A percentile compares a stretch with the other conserved stretches of the same genome.
Evolutionary conservation across 768 basidiomycete genomes (phyloP).

Genomic region (Boletus speciosus): DNA sequence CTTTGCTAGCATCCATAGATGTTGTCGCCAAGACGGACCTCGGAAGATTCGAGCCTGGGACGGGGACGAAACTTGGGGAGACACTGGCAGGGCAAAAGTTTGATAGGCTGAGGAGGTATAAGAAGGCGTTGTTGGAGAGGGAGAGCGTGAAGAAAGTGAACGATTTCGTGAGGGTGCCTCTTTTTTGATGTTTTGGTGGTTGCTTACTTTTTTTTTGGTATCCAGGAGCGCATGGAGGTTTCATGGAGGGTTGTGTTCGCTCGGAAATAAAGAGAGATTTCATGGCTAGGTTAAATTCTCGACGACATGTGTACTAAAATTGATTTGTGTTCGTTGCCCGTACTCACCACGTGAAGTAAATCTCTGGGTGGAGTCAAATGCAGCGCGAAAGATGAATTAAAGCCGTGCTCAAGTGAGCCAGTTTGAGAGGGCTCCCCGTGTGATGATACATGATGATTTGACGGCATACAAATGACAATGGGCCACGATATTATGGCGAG

Average conservation of each 20-base stretch:
- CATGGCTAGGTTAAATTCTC: neutral
- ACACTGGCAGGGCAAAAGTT: slow-evolving; percentile 42
- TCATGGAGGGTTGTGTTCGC: neutral
- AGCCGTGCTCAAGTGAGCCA: too few relatives aligned
- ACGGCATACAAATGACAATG: too few relatives aligned
- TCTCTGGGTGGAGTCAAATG: too few relatives aligned
- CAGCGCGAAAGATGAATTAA: too few relatives aligned
- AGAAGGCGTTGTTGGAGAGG: slow-evolving; percentile 43
- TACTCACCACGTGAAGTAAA: too few relatives aligned
- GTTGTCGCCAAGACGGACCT: slow-evolving; percentile 43
- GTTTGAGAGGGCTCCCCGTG: too few relatives aligned
- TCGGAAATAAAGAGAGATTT: neutral
- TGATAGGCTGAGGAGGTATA: slow-evolving; percentile 47
- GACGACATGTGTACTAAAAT: too few relatives aligned
- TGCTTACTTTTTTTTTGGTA: neutral
- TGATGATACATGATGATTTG: too few relatives aligned
- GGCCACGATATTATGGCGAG: too few relatives aligned
- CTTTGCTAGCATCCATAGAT: slow-evolving; percentile 51
- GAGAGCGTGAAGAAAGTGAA: slow-evolving; percentile 11
- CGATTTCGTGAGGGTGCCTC: slow-evolving; percentile 6
- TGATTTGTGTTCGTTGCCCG: too few relatives aligned
- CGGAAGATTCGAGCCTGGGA: slow-evolving; percentile 45
- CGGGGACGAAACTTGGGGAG: slow-evolving; percentile 41
- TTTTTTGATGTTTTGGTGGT: neutral
- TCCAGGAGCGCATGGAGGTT: slow-evolving; percentile 4